Evolutionary conservation across 139 green algal species (phyloP).

Genomic region (Ettlia oleoabundans): DNA sequence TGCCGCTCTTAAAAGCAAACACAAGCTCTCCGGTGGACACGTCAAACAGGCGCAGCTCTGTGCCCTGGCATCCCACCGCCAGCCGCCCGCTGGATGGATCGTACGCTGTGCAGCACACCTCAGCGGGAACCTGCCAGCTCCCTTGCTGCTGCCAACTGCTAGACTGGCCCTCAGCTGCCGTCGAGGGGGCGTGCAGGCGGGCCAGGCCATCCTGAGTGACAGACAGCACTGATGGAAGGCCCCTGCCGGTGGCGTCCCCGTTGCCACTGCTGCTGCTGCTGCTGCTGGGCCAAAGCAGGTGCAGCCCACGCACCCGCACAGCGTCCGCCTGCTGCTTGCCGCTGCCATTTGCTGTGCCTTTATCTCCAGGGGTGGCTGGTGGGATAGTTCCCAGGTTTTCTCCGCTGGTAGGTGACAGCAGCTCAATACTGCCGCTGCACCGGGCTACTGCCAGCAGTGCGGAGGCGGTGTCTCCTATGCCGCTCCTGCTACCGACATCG

Average conservation of each 20-base stretch:
- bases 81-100: slow-evolving; percentile 26
- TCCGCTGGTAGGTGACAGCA: neutral
- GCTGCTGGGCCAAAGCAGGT: slow-evolving; percentile 14
- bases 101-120: slow-evolving; percentile 40
- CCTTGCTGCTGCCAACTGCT: slow-evolving; percentile 19
- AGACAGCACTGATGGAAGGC: slow-evolving; percentile 27
- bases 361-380: neutral
- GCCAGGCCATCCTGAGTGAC: slow-evolving; percentile 23
- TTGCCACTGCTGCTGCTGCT: too few species aligned
- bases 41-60: slow-evolving; percentile 52
- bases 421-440: slow-evolving; percentile 21
- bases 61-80: slow-evolving; percentile 48
- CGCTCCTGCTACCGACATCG: slow-evolving; percentile 5
- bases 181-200: slow-evolving; percentile 2
- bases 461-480: slow-evolving; percentile 23
- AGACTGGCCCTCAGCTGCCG: neutral
- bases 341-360: slow-evolving; percentile 3
- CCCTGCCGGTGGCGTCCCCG: neutral
- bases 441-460: slow-evolving; percentile 22
- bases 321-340: slow-evolving; percentile 11
- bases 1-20: slow-evolving; percentile 50
- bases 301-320: slow-evolving; percentile 10
- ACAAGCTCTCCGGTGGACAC: slow-evolving; percentile 26
- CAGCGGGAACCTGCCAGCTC: slow-evolving; percentile 4
- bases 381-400: neutral